Evolutionary conservation across 352 stramenopile genomes (phyloP).

Genomic region (Phytophthora fragariae): DNA sequence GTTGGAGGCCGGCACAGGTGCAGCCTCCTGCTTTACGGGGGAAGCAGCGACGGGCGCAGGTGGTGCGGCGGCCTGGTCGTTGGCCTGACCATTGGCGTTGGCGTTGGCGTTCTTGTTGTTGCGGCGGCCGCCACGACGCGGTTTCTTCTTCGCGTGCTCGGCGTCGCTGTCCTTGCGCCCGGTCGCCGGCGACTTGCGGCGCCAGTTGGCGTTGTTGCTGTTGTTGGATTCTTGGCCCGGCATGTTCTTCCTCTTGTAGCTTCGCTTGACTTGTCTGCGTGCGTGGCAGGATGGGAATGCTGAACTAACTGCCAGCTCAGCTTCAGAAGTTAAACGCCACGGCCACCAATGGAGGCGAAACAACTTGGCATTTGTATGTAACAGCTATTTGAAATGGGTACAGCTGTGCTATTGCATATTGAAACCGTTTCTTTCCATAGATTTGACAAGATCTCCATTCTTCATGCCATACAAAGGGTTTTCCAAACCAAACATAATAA

Average conservation of each 20-base stretch:
- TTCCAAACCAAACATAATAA: background rate
- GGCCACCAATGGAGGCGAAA: slow-evolving; percentile 28
- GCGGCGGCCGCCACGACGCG: slow-evolving; percentile 56
- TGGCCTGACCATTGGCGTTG: slow-evolving; percentile 4
- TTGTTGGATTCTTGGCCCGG: slow-evolving; percentile 24
- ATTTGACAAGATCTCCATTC: slow-evolving; percentile 15
- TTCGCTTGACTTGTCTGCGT: slow-evolving; percentile 2
- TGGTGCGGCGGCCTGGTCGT: slow-evolving; percentile 3
- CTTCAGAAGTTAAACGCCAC: slow-evolving; percentile 18
- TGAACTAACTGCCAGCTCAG: slow-evolving; percentile 11
- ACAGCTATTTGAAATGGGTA: background rate
- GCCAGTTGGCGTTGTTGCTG: slow-evolving; percentile 40
- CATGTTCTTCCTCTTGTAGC: slow-evolving; percentile 20
- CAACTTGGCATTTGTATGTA: slow-evolving; percentile 35
- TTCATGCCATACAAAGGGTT: background rate
- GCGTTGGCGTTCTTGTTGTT: slow-evolving; percentile 32
- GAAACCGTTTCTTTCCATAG: slow-evolving; percentile 25
- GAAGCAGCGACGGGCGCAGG: slow-evolving; percentile 1
- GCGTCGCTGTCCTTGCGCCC: slow-evolving; percentile 50
- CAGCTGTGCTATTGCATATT: slow-evolving; percentile 15
- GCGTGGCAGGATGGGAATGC: slow-evolving; percentile 18
- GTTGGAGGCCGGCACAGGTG: slow-evolving; percentile 12
- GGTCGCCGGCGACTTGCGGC: slow-evolving; percentile 39
- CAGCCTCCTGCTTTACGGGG: slow-evolving; percentile 16
- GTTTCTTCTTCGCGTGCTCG: slow-evolving; percentile 66